Evolutionary conservation across 345 rosid genomes (phyloP).

Genomic region (Mercurialis annua): DNA sequence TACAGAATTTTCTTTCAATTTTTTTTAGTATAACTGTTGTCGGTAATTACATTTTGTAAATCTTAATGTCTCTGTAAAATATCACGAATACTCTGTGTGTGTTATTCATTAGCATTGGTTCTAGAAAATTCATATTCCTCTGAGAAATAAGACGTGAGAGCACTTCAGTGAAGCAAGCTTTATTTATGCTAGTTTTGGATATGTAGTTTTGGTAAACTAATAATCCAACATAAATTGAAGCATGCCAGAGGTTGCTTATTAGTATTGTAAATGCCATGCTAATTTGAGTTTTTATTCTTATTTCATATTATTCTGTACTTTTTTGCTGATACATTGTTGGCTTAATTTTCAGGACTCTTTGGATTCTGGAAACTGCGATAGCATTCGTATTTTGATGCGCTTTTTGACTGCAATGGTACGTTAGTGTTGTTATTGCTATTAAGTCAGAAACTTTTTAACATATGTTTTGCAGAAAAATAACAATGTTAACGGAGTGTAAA

Average conservation of each 20-base stretch:
- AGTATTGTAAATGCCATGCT: background rate
- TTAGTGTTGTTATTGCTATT: constrained; percentile 11
- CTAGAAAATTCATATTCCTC: background rate
- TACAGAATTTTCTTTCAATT: background rate
- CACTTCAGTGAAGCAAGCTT: background rate
- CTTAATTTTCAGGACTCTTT: constrained; percentile 61
- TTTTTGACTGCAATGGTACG: constrained; percentile 81
- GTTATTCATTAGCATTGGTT: background rate
- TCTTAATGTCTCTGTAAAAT: background rate
- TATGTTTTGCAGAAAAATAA: background rate
- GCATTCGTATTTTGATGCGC: constrained; percentile 80
- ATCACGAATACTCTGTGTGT: background rate
- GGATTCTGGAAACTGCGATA: constrained; percentile 63
- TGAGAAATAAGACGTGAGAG: background rate
- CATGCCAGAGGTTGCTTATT: background rate
- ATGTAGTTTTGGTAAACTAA: background rate
- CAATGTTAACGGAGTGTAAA: background rate
- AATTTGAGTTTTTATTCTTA: background rate
- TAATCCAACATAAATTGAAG: background rate
- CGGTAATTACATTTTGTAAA: background rate
- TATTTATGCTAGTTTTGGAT: background rate
- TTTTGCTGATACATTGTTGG: constrained; percentile 5
- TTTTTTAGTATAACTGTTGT: background rate
- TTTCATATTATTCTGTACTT: background rate
- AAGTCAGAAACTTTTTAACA: background rate